Percentiles rank a stretch among this genome's conserved stretches.
These are phyloP conservation scores for Rheum nobile DNA, from an alignment of 148 eudicot species.

Conservation along the genomic window DNA sequence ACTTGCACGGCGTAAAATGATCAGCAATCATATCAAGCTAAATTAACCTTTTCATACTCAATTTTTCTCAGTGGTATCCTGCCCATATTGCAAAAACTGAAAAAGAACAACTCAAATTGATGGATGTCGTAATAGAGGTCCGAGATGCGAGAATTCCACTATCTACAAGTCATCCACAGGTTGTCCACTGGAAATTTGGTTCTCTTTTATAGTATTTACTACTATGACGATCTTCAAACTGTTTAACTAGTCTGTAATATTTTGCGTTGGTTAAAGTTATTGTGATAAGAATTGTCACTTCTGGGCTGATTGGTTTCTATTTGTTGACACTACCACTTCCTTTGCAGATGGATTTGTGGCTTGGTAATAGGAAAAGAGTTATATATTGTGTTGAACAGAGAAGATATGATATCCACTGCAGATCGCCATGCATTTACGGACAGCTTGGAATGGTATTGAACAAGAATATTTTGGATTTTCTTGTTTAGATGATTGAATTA, in stretches of 20 bases:
- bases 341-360: conserved; percentile 82
- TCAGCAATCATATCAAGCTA: background rate
- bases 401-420: conserved; percentile 89
- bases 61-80: conserved; percentile 74
- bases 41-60: background rate
- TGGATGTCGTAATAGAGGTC: conserved; percentile 99
- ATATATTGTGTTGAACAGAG: conserved; percentile 88
- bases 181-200: conserved; percentile 6
- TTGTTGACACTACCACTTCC: background rate
- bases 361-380: conserved; percentile 84
- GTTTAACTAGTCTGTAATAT: background rate
- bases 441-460: conserved; percentile 81
- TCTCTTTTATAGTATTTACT: background rate
- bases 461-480: background rate
- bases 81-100: conserved; percentile 99
- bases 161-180: conserved; percentile 95
- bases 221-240: background rate
- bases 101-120: conserved; percentile 81
- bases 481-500: background rate
- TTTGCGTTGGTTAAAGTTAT: background rate
- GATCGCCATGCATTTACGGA: conserved; percentile 92
- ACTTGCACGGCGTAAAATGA: background rate
- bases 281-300: background rate
- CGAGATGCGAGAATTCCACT: conserved; percentile 98
- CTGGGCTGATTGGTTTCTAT: background rate